These are phyloP conservation scores for Leptographium procerum DNA, from an alignment of 2,329 filamentous ascomycete species.

Conservation along the genomic window DNA sequence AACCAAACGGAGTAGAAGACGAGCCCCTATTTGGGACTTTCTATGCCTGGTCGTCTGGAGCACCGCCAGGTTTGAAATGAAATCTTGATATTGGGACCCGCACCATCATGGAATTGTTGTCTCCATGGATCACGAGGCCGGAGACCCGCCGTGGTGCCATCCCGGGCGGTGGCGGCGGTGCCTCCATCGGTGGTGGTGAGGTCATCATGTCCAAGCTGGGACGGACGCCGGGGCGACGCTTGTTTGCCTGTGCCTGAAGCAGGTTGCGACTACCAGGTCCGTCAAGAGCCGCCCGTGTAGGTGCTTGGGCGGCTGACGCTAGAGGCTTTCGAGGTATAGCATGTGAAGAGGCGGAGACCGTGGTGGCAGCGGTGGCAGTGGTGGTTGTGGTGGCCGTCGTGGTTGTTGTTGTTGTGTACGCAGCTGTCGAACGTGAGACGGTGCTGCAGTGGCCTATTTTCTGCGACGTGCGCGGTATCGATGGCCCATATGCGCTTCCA, in stretches of 20 bases:
- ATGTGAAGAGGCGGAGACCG: not conserved
- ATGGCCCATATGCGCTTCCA: not conserved
- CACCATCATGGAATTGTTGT: not conserved
- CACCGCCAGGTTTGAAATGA: no score
- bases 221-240: not conserved
- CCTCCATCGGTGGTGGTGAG: not conserved
- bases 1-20: no score
- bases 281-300: slow-evolving; percentile 6
- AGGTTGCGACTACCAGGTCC: slow-evolving; percentile 6
- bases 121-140: not conserved
- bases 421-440: not conserved
- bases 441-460: not conserved
- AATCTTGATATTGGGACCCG: slow-evolving; percentile 2
- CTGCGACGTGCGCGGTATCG: not conserved
- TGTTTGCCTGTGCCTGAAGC: not conserved
- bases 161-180: not conserved
- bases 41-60: not conserved
- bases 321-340: not conserved
- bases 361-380: not conserved
- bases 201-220: not conserved
- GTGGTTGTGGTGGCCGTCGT: not conserved
- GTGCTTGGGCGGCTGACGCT: not conserved
- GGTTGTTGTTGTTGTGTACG: not conserved
- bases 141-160: not conserved
- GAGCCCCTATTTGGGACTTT: no score